Percentiles rank a stretch among this genome's conserved stretches.
These are phyloP conservation scores for Solanum piurae DNA, from an alignment of 257 asterid species.

Conservation along the genomic window DNA sequence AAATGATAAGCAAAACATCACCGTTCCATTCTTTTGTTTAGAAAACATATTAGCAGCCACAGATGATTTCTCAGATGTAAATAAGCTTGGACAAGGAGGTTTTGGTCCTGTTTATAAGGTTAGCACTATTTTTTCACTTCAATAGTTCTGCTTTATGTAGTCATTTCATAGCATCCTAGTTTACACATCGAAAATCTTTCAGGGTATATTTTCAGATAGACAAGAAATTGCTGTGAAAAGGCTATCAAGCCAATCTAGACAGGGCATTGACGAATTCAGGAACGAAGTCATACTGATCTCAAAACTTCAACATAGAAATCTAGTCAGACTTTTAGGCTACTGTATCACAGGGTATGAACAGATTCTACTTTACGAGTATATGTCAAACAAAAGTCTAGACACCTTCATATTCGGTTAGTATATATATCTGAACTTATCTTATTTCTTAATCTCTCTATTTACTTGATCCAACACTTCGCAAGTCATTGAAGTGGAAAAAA, in stretches of 20 bases:
- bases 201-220: conserved; percentile 16
- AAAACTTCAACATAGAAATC: conserved; percentile 1
- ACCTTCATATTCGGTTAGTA: conserved; percentile 15
- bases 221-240: conserved; percentile 28
- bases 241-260: conserved; percentile 9
- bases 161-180: background rate
- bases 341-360: conserved; percentile 17
- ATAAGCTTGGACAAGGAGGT: conserved; percentile 12
- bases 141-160: background rate
- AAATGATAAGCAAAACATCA: background rate
- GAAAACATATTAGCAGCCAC: conserved; percentile 1
- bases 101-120: conserved; percentile 14
- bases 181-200: background rate
- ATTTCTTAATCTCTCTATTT: background rate
- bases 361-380: conserved; percentile 7
- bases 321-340: conserved; percentile 1
- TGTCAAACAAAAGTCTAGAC: conserved; percentile 10
- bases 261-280: conserved; percentile 17
- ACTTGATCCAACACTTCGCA: background rate
- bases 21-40: background rate
- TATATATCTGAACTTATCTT: background rate
- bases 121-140: background rate
- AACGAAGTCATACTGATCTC: conserved; percentile 8
- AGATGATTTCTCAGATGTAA: background rate
- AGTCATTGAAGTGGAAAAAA: background rate